Base-by-base conservation (phyloP, 2,329 filamentous ascomycete genomes). In the Drechslerella dactyloides region DNA sequence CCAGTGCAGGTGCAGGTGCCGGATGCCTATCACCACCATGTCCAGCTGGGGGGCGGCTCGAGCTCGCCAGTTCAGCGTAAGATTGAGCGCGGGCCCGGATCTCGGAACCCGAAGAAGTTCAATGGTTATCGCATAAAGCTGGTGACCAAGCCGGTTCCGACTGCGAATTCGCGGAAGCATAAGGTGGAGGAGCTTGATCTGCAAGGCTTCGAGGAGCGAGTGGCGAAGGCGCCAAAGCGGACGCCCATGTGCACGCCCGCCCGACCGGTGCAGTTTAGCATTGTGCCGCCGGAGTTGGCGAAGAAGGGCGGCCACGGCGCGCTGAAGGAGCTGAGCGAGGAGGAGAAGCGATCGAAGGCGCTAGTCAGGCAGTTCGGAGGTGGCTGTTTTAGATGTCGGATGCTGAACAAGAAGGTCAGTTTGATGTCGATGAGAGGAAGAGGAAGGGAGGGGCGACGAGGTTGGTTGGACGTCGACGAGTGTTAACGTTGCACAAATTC, bases 331-430 rank as follows among this genome's bases (percentile, higher is more conserved):
- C 35, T 70, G 66, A 70, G 53, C 13, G 59, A 62, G 27, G 59
- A 70, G 44, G 57, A 70, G 48, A 70, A 70, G 42, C 50, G 59
- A 33, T 62, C 66, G 10, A 70, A 70, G 42, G 66, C 66, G 23
- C 57, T 63, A 54, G 66, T 70, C 19, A 63, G 66, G 50, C 66
- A 70, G 50, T 56, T 58, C 24, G 66, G 66, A 1, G 66, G 66
- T 42, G 66, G 66, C 50, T 70, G 66, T 54, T 70, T 70, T 19
- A 56, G 66, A 35, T 70, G 66, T 24, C 66, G 66, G 3, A 70
- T 70, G 66, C 54, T 70, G n/a, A 70, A 70, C 37, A 70, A 70
- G 40, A 70, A 70, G 66, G 66, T 70, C 37, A 64, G 59, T 44
- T 54, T 13, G 37, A 13, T 15, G 37, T 37, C 33, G 33, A 37